Evolutionary conservation across 2,329 filamentous ascomycete species (phyloP), one percentile per base, ranked within the genome.

Genomic region (Colletotrichum somersetense): DNA sequence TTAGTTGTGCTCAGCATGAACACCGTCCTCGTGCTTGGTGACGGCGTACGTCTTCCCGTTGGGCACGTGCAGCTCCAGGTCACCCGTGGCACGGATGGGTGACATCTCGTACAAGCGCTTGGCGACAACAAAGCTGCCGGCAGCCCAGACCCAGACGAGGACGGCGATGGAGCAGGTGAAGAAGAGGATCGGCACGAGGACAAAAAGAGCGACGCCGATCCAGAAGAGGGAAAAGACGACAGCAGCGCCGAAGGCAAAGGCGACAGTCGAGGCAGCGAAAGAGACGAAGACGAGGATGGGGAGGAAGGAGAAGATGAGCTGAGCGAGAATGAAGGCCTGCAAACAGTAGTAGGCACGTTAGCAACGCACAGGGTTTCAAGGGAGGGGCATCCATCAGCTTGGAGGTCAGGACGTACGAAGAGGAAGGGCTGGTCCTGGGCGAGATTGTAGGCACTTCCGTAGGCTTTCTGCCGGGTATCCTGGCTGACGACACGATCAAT

Each of bases 181-280:
- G 79, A 93, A 88, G 48, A 96, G 82, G 0, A 90, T 88, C 1
- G 93, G 93, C 0, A 93, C 82, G 20, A 96, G 86, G 52, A 95
- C 78, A 59, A 93, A 79, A 14, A 93, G 83, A 2, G 91, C 92
- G 56, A 93, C 80, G 62, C 90, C 89, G 65, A 90, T 86, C 85
- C 90, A 91, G 83, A 92, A 91, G 59, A 92, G 85, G 1, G 89
- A 88, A 83, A 93, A 93, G 67, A 91, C 77, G 50, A 93, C 77
- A 16, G 91, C 91, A 40, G 86, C 85, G 53, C 90, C 81, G 52
- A 93, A 78, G 20, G 91, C 88, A 79, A 94, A 87, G 73, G 91
- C 80, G 74, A 91, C 81, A 71, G 91, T 88, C 50, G 88, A 89
- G 52, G 91, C 75, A 67, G 87, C 85, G 84, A 95, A 94, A 75